Percentiles rank a stretch among this genome's conserved stretches.
Conservation (phyloP, 257 asterid species). For the Haberlea rhodopensis region DNA sequence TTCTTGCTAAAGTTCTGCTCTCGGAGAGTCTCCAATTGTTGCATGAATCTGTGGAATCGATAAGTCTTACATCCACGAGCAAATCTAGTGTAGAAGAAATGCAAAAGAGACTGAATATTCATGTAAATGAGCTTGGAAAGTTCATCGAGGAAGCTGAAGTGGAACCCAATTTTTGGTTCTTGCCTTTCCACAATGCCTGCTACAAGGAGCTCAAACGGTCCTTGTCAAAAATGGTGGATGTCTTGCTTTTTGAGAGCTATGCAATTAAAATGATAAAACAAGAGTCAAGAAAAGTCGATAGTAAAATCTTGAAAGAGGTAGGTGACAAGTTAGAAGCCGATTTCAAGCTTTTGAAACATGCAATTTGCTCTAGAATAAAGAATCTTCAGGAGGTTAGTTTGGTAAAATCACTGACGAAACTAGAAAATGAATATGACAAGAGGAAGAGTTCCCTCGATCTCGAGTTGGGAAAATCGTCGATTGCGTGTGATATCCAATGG, state of each 20-base stretch:
- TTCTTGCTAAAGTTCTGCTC: constrained; percentile 58
- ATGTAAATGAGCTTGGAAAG: constrained; percentile 49
- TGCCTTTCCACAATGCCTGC: constrained; percentile 58
- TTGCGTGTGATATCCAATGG: constrained; percentile 7
- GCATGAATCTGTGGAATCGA: constrained; percentile 34
- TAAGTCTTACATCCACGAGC: constrained; percentile 27
- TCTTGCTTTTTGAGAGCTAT: constrained; percentile 41
- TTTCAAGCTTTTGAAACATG: constrained; percentile 41
- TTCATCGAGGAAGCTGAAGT: constrained; percentile 65
- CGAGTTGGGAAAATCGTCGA: constrained; percentile 49
- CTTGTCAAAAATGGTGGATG: constrained; percentile 54
- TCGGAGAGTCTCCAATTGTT: constrained; percentile 37
- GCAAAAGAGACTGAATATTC: constrained; percentile 33
- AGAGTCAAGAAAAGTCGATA: constrained; percentile 37
- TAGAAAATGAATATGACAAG: constrained; percentile 53
- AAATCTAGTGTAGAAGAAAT: constrained; percentile 34
- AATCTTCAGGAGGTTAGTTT: constrained; percentile 50
- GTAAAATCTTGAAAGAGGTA: constrained; percentile 38
- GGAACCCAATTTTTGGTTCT: constrained; percentile 90
- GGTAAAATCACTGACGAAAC: constrained; percentile 39
- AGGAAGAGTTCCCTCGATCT: constrained; percentile 46
- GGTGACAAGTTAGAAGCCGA: constrained; percentile 43
- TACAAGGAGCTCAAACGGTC: constrained; percentile 48
- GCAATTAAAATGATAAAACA: constrained; percentile 49
- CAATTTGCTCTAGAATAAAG: constrained; percentile 39